Evolutionary conservation across 768 basidiomycete species (phyloP), one percentile per base, ranked within the genome.

Genomic region (Suillus brevipes): DNA sequence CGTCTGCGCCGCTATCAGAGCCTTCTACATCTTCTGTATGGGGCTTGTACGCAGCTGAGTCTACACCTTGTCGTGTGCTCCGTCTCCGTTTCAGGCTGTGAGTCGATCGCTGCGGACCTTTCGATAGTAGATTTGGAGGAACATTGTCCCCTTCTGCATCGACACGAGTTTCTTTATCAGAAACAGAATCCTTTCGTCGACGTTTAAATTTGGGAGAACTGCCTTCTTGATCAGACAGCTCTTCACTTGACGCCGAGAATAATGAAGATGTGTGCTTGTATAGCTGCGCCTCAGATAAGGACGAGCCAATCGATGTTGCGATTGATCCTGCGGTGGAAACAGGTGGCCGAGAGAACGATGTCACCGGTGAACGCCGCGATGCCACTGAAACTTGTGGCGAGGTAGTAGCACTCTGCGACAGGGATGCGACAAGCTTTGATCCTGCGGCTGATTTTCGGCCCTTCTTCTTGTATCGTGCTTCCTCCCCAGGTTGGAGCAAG

Each of bases 401-500:
- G 16, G 42, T 36, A 28, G 47, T 25, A 37, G 49, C 25, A 50
- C 50, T 67, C 49, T 36, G 61, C 50, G 53, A 43, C 45, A 58
- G 42, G n/a, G 68, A 66, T 20, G 65, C n/a, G 4, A 16, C 36
- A 31, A n/a, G 42, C 58, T 66, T 43, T 45, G 64, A 40, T 14
- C 25, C 43, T 38, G 61, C 37, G 49, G 61, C 16, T 55, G 62
- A 64, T 73, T 49, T 61, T 61, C 63, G 37, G 18, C 40, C 12
- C 20, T 28, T 65, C 61, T 62, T 68, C 36, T 55, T 61, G 38
- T 62, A 61, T 12, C 14, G 63, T 7, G 67, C 67, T 42, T 81
- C 79, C 67, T 86, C 85, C 23, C 82, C 85, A 10, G 78, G 79
- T 56, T 75, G 75, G 0, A 87, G 87, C 13, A 89, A 72, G 69